Base-by-base conservation (phyloP, 1,284 basidiomycete species). In the Ganoderma leucocontextum region DNA sequence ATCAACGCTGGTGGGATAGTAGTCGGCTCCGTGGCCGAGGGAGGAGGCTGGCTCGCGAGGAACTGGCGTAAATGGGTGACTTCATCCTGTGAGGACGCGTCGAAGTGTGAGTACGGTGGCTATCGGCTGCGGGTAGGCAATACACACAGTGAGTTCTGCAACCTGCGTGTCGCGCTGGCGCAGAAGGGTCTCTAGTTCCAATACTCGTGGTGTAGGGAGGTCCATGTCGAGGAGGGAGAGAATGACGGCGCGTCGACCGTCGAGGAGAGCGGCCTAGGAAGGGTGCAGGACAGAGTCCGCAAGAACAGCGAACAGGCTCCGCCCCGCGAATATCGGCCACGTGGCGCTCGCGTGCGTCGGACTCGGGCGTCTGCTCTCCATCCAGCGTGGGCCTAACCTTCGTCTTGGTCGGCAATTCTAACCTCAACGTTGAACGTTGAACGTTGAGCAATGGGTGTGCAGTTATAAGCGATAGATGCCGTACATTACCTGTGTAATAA, bases 151-250 rank as follows among this genome's bases (percentile, higher is more conserved):
- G 69, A 94, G 85, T 75, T 90, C 86, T 62, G 85, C 82, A 66
- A 94, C 80, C 76, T 93, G 91, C 65, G 83, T 82, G 79, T 94
- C 92, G 74, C 91, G 86, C 77, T 90, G 85, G 73, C 91, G 85
- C 22, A 95, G 81, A 12, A 91, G 83, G 55, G 87, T 86, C 80
- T 95, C 93, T 53, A 95, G 87, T 77, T 94, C 91, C 70, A 93
- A 82, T 80, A 94, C 92, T 78, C 93, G 85, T 67, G 87, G 80
- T 44, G 89, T 86, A 29, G 93, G 93, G 59, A 92, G 80, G 69
- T 89, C 87, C 90, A 92, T 92, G 75, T 74, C 72, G 71, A 71
- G 62, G 55, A 49, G 29, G 39, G 57, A 59, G 61, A 69, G 62
- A 66, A 62, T 52, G 71, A 70, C 71, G 70, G 70, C 65, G 70